Evolutionary conservation across 352 stramenopile species (phyloP), one percentile per base, ranked within the genome.

Genomic region (Phytophthora palmivora): DNA sequence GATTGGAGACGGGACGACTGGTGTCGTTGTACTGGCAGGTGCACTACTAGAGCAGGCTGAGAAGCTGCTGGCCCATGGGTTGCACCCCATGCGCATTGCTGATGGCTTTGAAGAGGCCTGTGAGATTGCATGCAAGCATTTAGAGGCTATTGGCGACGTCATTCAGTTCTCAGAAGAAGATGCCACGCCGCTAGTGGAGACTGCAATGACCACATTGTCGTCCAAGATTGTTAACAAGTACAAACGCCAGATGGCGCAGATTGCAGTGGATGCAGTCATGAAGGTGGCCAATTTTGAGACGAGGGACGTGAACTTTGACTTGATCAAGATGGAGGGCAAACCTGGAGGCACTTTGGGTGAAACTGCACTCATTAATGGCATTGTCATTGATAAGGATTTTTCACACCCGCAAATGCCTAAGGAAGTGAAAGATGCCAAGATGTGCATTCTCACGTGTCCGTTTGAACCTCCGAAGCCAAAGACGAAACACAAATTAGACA

Each of bases 391-490:
- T 82, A 99, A 99, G 93, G 97, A 99, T 74, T 99, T 99, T 63
- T 98, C 86, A 41, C 97, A 99, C 81, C 95, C 97, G 21, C 97
- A 99, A 88, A 99, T 99, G 97, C 84, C 93, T 22, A 99, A 99
- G 76, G 78, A 91, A 42, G 88, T 99, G 33, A 95, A 98, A 57
- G 89, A 99, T 87, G 98, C 96, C 47, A 99, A 99, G 81, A 91
- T 99, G 67, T 98, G 94, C 75, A 98, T 99, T 56, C 76, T 99
- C 12, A 99, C 97, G 61, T 99, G 97, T 78, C 96, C 97, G 10
- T 99, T 99, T 76, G 97, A 99, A 79, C 97, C 98, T 15, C 97
- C 98, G 24, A 99, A 99, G 87, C 97, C 98, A 46, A 99, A 99
- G 84, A 99, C 97, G 21, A 99, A 99, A 79, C 68, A 77, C 63